Conservation (phyloP, 441 rosid species). For the Adansonia grandidieri region DNA sequence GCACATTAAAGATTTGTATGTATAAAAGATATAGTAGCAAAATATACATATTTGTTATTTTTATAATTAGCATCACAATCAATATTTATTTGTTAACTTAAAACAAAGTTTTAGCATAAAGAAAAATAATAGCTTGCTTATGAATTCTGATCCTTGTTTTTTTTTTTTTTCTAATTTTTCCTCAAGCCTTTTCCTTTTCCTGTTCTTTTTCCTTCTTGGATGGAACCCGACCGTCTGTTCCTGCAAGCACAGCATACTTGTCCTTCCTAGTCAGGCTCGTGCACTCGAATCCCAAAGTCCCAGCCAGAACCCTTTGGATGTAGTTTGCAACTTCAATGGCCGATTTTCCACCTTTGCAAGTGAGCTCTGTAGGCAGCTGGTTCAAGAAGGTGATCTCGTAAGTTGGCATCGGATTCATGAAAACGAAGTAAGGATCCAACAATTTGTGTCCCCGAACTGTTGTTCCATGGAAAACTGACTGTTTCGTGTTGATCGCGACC, state of each 20-base stretch:
- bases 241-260: slow-evolving; percentile 84
- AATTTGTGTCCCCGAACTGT: slow-evolving; percentile 78
- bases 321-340: slow-evolving; percentile 96
- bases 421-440: slow-evolving; percentile 87
- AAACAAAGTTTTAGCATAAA: slow-evolving; percentile 20
- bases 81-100: slow-evolving; percentile 28
- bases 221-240: slow-evolving; percentile 85
- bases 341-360: slow-evolving; percentile 76
- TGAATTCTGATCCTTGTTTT: neutral
- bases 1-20: neutral
- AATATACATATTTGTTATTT: slow-evolving; percentile 18
- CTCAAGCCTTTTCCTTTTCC: slow-evolving; percentile 15
- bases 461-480: slow-evolving; percentile 78
- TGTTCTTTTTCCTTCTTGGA: slow-evolving; percentile 49
- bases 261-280: slow-evolving; percentile 87
- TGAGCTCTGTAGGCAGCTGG: slow-evolving; percentile 75
- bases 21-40: neutral
- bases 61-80: slow-evolving; percentile 24
- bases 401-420: slow-evolving; percentile 91
- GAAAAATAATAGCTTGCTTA: neutral
- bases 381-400: slow-evolving; percentile 89
- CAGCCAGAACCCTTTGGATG: slow-evolving; percentile 81
- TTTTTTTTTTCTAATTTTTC: too few species aligned
- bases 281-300: slow-evolving; percentile 87
- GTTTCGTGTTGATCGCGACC: slow-evolving; percentile 82